Evolutionary conservation across 1,139 yeast species (phyloP).

Genomic region (Saccharomyces hybrid): DNA sequence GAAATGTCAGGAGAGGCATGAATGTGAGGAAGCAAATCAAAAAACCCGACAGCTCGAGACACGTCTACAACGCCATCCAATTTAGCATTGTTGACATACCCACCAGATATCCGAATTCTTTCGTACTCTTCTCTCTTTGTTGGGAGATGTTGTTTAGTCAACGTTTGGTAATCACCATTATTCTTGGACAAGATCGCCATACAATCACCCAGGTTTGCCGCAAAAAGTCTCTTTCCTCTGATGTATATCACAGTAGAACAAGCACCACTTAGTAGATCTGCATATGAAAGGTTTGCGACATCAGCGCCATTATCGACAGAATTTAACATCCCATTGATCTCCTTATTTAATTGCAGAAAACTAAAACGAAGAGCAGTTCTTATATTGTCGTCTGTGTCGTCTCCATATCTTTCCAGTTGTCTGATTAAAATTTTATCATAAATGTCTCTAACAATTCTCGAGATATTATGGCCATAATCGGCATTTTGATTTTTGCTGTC

Average conservation of each 20-base stretch:
- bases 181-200: constrained; percentile 72
- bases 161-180: constrained; percentile 68
- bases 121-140: constrained; percentile 74
- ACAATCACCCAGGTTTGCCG: constrained; percentile 89
- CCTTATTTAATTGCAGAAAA: constrained; percentile 72
- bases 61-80: constrained; percentile 77
- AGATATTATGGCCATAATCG: constrained; percentile 58
- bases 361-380: constrained; percentile 71
- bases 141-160: constrained; percentile 81
- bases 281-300: constrained; percentile 39
- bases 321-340: constrained; percentile 48
- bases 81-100: constrained; percentile 79
- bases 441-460: constrained; percentile 70
- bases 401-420: constrained; percentile 58
- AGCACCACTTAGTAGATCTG: constrained; percentile 79
- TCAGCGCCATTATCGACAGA: constrained; percentile 30
- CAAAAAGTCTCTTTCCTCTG: constrained; percentile 58
- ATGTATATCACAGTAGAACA: constrained; percentile 77
- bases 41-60: constrained; percentile 89
- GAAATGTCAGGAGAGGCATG: constrained; percentile 81
- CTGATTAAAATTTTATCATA: constrained; percentile 62
- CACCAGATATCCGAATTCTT: constrained; percentile 84
- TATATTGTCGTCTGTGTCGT: constrained; percentile 40
- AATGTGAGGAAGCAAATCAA: constrained; percentile 77
- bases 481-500: constrained; percentile 70